Base-by-base conservation (phyloP, 2,329 filamentous ascomycete species). In the Phyllosticta citribraziliensis region DNA sequence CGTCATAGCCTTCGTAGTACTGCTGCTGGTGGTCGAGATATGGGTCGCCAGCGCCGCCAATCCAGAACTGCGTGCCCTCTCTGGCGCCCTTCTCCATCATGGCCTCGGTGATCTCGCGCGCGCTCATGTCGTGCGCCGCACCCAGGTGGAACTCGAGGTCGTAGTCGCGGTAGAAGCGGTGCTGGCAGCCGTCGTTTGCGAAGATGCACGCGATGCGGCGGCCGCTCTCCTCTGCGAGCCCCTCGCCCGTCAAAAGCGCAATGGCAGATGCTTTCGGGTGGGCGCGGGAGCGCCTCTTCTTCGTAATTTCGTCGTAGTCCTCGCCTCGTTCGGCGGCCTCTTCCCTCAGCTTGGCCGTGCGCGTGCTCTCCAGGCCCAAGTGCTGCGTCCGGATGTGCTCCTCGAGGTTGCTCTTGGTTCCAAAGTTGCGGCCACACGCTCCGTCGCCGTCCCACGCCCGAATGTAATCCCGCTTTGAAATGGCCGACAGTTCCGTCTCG, bases 321-420 rank as follows among this genome's bases (percentile, higher is more conserved):
- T 52, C 52, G 54, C 55, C 52, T 52, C 47, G 30, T 68, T 75
- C 75, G 64, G 73, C 70, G 65, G 78, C 75, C 66, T 74, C 73
- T 62, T 69, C 67, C 56, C 70, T 65, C 64, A 72, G 70, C 68
- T 70, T 74, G 55, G 64, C 63, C 52, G 68, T 65, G 60, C 69
- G 75, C 62, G 70, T 70, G 62, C 74, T 76, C 11, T 72, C 74
- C 22, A 83, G 75, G n/a, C 86, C 84, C 25, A 96, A 78, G 71
- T 97, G 93, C 22, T 89, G 83, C 55, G 88, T 91, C 20, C 89
- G 86, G 53, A 97, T 81, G 70, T 97, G 93, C 66, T 94, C 88
- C 72, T 93, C 88, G 0, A 97, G 80, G 30, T 85, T 85, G 19
- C 84, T 82, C 72, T 95, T 96, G 64, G 87, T 88, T 62, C 84